These are phyloP conservation scores for Wallacemonas sp. DNA, from an alignment of 208 protist species.

Conservation along the genomic window DNA sequence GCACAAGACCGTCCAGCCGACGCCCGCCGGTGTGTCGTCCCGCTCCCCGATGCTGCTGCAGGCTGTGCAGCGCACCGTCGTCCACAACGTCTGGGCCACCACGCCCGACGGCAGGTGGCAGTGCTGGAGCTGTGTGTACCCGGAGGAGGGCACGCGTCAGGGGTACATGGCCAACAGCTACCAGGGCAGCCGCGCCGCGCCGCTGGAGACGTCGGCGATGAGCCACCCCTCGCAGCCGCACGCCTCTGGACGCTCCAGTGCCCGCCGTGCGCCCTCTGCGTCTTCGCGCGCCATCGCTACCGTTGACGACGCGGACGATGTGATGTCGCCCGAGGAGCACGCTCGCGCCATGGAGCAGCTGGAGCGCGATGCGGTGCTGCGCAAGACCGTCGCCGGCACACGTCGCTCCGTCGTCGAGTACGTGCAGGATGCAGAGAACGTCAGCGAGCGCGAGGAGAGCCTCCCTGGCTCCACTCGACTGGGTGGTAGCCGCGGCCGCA, in stretches of 20 bases:
- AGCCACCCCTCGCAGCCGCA: conserved; percentile 4
- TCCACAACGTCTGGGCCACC: conserved; percentile 46
- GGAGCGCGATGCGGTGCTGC: conserved; percentile 23
- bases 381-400: conserved; percentile 34
- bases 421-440: conserved; percentile 17
- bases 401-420: conserved; percentile 29
- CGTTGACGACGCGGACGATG: not conserved
- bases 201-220: not conserved
- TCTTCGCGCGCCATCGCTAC: conserved; percentile 13
- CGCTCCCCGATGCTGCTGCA: conserved; percentile 33
- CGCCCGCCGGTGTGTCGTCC: not conserved
- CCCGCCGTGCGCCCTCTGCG: conserved; percentile 15
- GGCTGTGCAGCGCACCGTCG: conserved; percentile 31
- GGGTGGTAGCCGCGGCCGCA: conserved; percentile 6
- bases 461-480: not conserved
- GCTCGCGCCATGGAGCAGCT: conserved; percentile 5
- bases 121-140: conserved; percentile 41
- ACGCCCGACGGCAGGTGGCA: conserved; percentile 39
- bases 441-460: not conserved
- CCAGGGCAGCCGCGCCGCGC: not conserved
- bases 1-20: conserved; percentile 33
- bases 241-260: conserved; percentile 11
- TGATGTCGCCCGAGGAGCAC: conserved; percentile 15
- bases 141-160: conserved; percentile 13
- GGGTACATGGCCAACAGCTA: conserved; percentile 8